Evolutionary conservation across 257 asterid species (phyloP).

Genomic region (Nicotiana tabacum): DNA sequence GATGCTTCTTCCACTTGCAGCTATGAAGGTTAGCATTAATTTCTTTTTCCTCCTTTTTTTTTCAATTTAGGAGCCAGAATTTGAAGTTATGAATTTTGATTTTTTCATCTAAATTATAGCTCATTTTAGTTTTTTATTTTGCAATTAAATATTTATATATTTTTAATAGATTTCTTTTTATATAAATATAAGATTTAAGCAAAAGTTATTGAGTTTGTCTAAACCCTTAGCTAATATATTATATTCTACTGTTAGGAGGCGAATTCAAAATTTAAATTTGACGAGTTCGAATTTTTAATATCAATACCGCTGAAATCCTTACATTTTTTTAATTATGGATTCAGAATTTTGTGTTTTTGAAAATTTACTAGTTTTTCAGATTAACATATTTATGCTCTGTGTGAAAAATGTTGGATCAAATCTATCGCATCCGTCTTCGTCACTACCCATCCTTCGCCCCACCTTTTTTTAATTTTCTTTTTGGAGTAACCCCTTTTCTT

Average conservation of each 20-base stretch:
- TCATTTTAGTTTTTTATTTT: too few species aligned
- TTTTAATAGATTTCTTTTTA: too few species aligned
- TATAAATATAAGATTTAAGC: too few species aligned
- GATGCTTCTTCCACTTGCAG: constrained; percentile 34
- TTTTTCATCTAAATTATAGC: too few species aligned
- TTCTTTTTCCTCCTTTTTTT: background rate
- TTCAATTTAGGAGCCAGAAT: background rate
- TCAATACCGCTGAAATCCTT: too few species aligned
- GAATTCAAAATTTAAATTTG: too few species aligned
- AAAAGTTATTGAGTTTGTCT: too few species aligned
- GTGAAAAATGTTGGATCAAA: background rate
- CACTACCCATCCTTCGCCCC: background rate
- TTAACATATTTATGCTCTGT: background rate
- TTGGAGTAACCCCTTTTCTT: background rate
- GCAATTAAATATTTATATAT: too few species aligned
- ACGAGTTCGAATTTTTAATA: too few species aligned
- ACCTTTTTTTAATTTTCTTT: background rate
- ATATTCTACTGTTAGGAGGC: accelerated
- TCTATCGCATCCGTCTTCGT: background rate
- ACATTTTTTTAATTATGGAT: too few species aligned
- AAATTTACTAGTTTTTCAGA: background rate
- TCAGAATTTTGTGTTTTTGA: background rate
- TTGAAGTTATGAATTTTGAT: background rate
- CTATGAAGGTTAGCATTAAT: constrained; percentile 51
- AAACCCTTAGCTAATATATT: too few species aligned